These are phyloP conservation scores for Rutidosis leptorrhynchoides DNA, from an alignment of 129 eudicot genomes.

Conservation along the genomic window DNA sequence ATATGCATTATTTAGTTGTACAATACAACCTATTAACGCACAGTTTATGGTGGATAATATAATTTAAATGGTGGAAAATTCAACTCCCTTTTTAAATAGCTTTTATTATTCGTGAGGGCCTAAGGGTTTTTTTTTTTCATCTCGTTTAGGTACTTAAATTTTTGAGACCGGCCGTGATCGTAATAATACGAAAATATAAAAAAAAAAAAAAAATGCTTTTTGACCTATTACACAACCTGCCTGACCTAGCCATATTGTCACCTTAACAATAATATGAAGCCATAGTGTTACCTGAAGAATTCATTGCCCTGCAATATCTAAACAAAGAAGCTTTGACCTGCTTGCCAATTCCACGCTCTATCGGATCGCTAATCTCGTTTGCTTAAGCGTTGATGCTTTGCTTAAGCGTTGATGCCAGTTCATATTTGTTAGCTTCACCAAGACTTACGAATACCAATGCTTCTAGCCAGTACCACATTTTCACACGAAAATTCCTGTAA, in stretches of 20 bases:
- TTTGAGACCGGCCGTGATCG: too few species aligned
- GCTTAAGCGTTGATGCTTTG: conserved; percentile 60
- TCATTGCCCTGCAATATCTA: conserved; percentile 85
- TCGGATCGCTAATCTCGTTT: conserved; percentile 53
- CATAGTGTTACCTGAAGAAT: conserved; percentile 36
- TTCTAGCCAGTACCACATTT: conserved; percentile 85
- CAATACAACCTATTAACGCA: too few species aligned
- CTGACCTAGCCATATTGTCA: too few species aligned
- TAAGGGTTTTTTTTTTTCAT: too few species aligned
- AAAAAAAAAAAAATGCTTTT: too few species aligned
- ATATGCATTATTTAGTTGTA: too few species aligned
- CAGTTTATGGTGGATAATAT: too few species aligned
- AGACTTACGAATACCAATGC: conserved; percentile 58
- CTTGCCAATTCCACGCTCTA: conserved; percentile 63
- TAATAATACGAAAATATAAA: too few species aligned
- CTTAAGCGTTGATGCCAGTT: conserved; percentile 64
- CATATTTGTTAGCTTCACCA: conserved; percentile 55
- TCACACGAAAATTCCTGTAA: conserved; percentile 95
- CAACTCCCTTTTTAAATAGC: too few species aligned
- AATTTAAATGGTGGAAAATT: too few species aligned
- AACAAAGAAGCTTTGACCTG: conserved; percentile 67
- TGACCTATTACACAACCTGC: not conserved
- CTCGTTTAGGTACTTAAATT: too few species aligned
- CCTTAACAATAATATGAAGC: not conserved
- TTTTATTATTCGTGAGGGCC: too few species aligned